Conservation (phyloP, 176 grass and related monocot genomes). For the Zizania latifolia region DNA sequence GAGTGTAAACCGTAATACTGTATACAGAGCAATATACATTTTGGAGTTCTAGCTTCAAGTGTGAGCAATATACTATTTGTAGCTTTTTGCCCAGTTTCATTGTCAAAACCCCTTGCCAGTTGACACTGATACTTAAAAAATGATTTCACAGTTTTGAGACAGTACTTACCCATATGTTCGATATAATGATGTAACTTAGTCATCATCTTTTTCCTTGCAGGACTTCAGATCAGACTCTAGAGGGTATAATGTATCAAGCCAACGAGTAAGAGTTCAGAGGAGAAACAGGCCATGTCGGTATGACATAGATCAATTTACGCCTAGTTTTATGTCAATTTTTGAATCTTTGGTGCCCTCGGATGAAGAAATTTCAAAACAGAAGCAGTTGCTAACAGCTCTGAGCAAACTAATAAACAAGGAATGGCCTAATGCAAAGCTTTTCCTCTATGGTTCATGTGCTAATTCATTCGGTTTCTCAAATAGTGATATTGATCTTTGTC, state of each 20-base stretch:
- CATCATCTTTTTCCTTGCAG: conserved; percentile 39
- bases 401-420: conserved; percentile 68
- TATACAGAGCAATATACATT: background rate
- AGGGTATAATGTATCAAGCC: conserved; percentile 72
- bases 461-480: conserved; percentile 86
- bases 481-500: conserved; percentile 96
- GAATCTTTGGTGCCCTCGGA: conserved; percentile 69
- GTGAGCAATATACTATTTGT: background rate
- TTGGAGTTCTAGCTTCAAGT: conserved; percentile 4
- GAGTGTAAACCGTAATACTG: background rate
- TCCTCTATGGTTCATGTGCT: conserved; percentile 93
- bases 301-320: conserved; percentile 66
- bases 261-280: conserved; percentile 64
- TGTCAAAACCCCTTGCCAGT: conserved; percentile 5
- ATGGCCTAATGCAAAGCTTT: conserved; percentile 75
- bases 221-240: conserved; percentile 78
- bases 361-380: conserved; percentile 83
- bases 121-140: conserved; percentile 4
- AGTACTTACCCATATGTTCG: conserved; percentile 4
- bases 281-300: conserved; percentile 58
- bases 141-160: conserved; percentile 18
- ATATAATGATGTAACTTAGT: conserved; percentile 12
- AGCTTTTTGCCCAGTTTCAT: background rate
- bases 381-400: conserved; percentile 51
- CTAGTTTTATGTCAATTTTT: conserved; percentile 67